phyloP scores from a whole-genome alignment of 2,329 filamentous ascomycete species.

The Aschersonia sp. region DNA sequence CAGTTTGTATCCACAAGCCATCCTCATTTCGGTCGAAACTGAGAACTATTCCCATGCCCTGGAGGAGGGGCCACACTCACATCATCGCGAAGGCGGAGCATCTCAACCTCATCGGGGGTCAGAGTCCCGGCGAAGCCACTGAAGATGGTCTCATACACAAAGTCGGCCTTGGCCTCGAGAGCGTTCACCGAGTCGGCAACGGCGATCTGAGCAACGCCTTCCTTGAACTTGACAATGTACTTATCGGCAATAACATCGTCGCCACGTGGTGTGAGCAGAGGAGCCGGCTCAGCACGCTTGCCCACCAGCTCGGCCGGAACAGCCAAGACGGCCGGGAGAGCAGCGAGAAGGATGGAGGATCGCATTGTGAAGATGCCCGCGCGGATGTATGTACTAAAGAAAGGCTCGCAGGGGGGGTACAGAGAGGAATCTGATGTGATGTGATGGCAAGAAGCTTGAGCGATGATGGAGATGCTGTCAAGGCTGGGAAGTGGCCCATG shows the following conservation, averaged over 20 bases:
- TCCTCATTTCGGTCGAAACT: not conserved
- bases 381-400: not conserved
- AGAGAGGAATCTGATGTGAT: not conserved
- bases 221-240: conserved; percentile 17
- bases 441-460: not conserved
- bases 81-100: conserved; percentile 10
- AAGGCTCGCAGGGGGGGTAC: not conserved
- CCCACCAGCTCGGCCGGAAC: conserved; percentile 5
- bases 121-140: conserved; percentile 12
- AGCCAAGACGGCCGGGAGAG: conserved; percentile 10
- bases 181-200: conserved; percentile 5
- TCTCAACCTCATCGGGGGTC: conserved; percentile 7
- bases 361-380: conserved; percentile 8
- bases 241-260: conserved; percentile 10
- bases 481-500: not conserved
- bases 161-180: conserved; percentile 10
- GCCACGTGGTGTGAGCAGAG: conserved; percentile 9
- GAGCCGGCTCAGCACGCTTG: conserved; percentile 12
- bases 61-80: conserved; percentile 5
- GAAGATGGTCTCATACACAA: conserved; percentile 10
- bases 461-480: not conserved
- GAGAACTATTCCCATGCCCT: too few species aligned
- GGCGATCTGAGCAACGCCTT: conserved; percentile 5
- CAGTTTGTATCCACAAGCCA: too few species aligned
- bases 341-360: conserved; percentile 9